phyloP scores from a whole-genome alignment of 78 protist species.

The Bodo saltans region DNA sequence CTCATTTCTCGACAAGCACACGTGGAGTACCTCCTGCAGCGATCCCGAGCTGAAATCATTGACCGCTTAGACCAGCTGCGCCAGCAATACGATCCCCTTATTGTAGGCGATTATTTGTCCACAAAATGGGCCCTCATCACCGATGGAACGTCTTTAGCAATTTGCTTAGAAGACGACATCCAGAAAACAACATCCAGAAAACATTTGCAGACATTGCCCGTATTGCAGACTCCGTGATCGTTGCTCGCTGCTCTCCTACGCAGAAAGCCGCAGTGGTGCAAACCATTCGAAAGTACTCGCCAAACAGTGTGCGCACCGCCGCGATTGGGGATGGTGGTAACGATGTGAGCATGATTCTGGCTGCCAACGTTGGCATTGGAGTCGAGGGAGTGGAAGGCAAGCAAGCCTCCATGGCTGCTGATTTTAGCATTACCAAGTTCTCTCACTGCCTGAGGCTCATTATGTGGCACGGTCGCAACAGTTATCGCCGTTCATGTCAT shows the following conservation, averaged over 20 bases:
- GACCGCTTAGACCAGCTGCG: too few species aligned
- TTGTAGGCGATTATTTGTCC: too few species aligned
- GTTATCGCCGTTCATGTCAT: slow-evolving; percentile 73
- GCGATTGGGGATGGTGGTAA: slow-evolving; percentile 99
- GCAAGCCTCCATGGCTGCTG: slow-evolving; percentile 97
- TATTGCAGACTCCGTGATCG: slow-evolving; percentile 79
- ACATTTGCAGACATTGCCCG: neutral
- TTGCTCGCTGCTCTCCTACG: slow-evolving; percentile 91
- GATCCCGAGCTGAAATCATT: too few species aligned
- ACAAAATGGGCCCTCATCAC: too few species aligned
- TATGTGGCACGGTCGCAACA: slow-evolving; percentile 89
- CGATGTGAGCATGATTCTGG: slow-evolving; percentile 95
- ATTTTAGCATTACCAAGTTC: slow-evolving; percentile 86
- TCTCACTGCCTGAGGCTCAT: slow-evolving; percentile 26
- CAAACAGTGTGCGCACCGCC: slow-evolving; percentile 34
- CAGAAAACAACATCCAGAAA: too few species aligned
- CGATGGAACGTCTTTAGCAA: too few species aligned
- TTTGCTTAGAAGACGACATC: too few species aligned
- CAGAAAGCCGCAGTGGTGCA: slow-evolving; percentile 84
- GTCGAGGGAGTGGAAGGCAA: slow-evolving; percentile 96
- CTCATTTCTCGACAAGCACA: slow-evolving; percentile 69
- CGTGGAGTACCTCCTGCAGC: too few species aligned
- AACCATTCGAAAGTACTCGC: slow-evolving; percentile 56
- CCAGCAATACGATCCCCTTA: too few species aligned
- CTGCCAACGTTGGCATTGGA: slow-evolving; percentile 96